Evolutionary conservation across 2,329 filamentous ascomycete genomes (phyloP), one percentile per base, ranked within the genome.

Genomic region (Ceratocystis colombiana): DNA sequence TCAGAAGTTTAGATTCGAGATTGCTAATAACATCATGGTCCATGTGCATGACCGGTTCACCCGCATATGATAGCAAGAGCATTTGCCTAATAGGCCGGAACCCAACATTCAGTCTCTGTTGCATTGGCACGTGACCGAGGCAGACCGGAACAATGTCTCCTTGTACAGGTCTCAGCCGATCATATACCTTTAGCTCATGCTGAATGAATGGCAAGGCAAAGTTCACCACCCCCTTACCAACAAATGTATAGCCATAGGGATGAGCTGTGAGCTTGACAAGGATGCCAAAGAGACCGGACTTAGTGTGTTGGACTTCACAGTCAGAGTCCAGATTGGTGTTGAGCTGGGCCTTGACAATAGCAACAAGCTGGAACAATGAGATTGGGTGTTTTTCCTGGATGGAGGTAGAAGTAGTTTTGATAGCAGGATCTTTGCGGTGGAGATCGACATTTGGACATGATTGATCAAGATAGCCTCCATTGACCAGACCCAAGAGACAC

Each of bases 201-300:
- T 28, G 15, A 5, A 63, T 17, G 17, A 28, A 28, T 5, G 12
- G 7, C 5, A 45, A 15, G 41, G 20, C n/a, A 22, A 28, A 7
- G 8, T 48, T 22, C 12, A n/a, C 41, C 61, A 17, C 10, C 37
- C 30, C 41, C 61, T 63, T 63, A 6, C 17, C 61, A 33, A 63
- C 61, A 48, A 63, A 22, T 48, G 41, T 63, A 30, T 63, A 63
- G 30, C 61, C 37, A 5, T 63, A 30, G 6, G 20, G 22, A 15
- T 48, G 22, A 10, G 37, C 61, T 12, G 61, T 63, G 25, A 33
- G 37, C 61, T 63, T 63, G 8, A 63, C 25, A 10, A 63, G 41
- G 5, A 22, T 25, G 41, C 37, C 44, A 22, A 63, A 15, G 6
- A 28, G 0, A 20, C 44, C 44, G 30, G 1, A 1, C 22, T 45